Evolutionary conservation across 1,284 basidiomycete species (phyloP).

Genomic region (Boletus mariae): DNA sequence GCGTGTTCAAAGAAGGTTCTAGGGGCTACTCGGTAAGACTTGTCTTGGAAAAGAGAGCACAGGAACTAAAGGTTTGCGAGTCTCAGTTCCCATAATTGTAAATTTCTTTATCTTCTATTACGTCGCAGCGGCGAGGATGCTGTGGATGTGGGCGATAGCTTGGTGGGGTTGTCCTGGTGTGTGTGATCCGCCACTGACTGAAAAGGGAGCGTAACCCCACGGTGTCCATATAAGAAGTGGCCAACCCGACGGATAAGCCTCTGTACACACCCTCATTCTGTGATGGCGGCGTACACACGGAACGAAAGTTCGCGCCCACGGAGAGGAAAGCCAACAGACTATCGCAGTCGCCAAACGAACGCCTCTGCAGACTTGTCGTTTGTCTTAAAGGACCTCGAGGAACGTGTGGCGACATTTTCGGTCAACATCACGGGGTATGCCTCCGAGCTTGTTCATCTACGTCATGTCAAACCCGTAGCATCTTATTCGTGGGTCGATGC

Average conservation of each 20-base stretch:
- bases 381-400: conserved; percentile 25
- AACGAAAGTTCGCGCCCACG: conserved; percentile 9
- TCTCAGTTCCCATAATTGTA: too few relatives aligned
- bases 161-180: background rate
- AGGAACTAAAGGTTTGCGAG: too few relatives aligned
- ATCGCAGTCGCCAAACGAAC: background rate
- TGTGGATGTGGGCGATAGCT: too few relatives aligned
- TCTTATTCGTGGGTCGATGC: conserved; percentile 37
- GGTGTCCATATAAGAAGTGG: background rate
- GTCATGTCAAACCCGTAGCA: conserved; percentile 25
- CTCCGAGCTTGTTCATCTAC: conserved; percentile 24
- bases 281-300: conserved; percentile 23
- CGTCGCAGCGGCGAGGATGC: background rate
- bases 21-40: too few relatives aligned
- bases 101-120: background rate
- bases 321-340: conserved; percentile 11
- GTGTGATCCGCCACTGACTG: background rate
- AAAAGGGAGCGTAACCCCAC: background rate
- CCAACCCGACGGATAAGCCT: background rate
- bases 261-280: background rate
- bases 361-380: conserved; percentile 8
- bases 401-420: conserved; percentile 15
- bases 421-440: conserved; percentile 6
- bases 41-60: too few relatives aligned
- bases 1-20: too few relatives aligned